phyloP scores from a whole-genome alignment of 148 eudicot species.

The Amaranthus palmeri region DNA sequence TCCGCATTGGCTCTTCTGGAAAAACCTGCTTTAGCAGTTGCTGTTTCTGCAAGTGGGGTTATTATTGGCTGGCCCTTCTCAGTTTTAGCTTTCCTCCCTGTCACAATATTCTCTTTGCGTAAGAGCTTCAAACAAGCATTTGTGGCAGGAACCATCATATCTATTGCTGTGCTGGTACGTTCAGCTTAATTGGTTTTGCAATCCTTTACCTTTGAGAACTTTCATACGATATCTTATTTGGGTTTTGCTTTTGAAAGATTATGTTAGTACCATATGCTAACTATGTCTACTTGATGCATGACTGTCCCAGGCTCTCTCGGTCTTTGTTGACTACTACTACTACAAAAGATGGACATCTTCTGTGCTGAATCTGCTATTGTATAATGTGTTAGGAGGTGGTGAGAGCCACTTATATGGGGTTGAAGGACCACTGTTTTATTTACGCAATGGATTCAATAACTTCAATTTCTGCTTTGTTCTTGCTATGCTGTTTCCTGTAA shows the following conservation, averaged over 20 bases:
- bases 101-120: conserved; percentile 64
- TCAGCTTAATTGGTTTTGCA: not conserved
- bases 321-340: conserved; percentile 62
- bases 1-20: conserved; percentile 82
- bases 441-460: conserved; percentile 87
- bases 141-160: conserved; percentile 58
- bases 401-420: conserved; percentile 96
- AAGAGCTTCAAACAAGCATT: conserved; percentile 66
- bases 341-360: conserved; percentile 94
- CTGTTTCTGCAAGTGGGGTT: conserved; percentile 76
- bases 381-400: conserved; percentile 95
- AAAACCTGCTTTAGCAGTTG: conserved; percentile 70
- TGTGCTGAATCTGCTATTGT: conserved; percentile 69
- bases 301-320: conserved; percentile 61
- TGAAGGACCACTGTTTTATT: conserved; percentile 79
- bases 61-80: conserved; percentile 97
- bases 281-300: not conserved
- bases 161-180: conserved; percentile 65
- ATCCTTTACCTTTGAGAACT: not conserved
- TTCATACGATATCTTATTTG: not conserved
- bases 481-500: conserved; percentile 71
- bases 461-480: conserved; percentile 87
- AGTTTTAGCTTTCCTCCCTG: conserved; percentile 83
- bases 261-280: not conserved
- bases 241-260: not conserved